Base-by-base conservation (phyloP, 768 basidiomycete genomes). In the Mycena olivaceomarginata region DNA sequence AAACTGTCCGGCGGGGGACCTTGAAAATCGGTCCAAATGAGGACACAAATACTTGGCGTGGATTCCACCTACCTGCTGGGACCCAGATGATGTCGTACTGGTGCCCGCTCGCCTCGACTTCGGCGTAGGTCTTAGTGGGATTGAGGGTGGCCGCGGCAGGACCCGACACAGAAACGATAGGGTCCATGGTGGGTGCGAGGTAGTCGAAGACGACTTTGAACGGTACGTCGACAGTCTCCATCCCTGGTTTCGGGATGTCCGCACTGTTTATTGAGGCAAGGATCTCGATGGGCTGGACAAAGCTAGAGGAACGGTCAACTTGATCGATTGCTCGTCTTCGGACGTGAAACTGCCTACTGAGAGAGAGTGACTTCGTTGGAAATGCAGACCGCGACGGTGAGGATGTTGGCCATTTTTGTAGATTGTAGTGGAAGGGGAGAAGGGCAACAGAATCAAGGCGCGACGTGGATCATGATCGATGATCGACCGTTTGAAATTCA, bases 81-180 rank as follows among this genome's bases (percentile, higher is more conserved):
- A 83, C 81, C 81, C 81, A 81, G 37, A 83, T n/a, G 48, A 83
- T 76, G 51, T 83, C 83, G 60, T 72, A 83, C 74, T 83, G 83
- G 60, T 63, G 48, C 37, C 82, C 81, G 37, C 68, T 76, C 22
- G 68, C 74, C 18, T 67, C 8, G 13, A 72, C 81, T 16, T 80
- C 78, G 2, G 76, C 78, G 73, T 83, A 82, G 5, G 81, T 82
- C n/a, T 77, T 74, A 2, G 81, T 82, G 1, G 81, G 81, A 22
- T 76, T 79, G n/a, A 82, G 40, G 4, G 78, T 76, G 46, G 78
- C 72, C 12, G 72, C 37, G 5, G 76, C 63, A 1, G 67, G 46
- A 16, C 77, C 77, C 5, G 57, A 22, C 15, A n/a, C 46, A 41
- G 78, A 79, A 43, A 79, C 77, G 60, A 81, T 72, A 12, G 80